Evolutionary conservation across 208 protist genomes (phyloP), one percentile per base, ranked within the genome.

Genomic region (Crithidia sp.): DNA sequence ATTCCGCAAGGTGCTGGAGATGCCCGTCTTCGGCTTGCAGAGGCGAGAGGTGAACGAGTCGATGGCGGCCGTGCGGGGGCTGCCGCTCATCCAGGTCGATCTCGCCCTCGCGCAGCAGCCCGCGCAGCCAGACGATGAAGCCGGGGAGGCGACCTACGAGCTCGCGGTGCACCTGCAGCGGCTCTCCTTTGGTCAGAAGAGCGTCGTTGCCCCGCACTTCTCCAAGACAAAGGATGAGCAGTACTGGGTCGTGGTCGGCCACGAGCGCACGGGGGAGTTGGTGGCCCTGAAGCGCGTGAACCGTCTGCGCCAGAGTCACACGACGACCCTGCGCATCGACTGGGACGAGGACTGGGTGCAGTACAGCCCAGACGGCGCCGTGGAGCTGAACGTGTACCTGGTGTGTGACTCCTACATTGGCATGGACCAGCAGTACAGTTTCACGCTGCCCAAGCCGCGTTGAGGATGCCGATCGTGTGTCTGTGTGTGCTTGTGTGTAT

Each of bases 381-480:
- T 91, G 17, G 76, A 83, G 28, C 83, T 96, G 63, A 83, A 78
- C 49, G 67, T 97, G 19, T 96, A 95, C 73, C 68, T 98, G 10
- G 78, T 98, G 17, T 97, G 89, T 67, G 96, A 98, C 74, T 91
- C 89, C 1, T 98, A 96, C 80, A 72, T 97, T 44, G 96, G 96
- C 44, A 84, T 98, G 70, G 96, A 98, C 65, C 90, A 97, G 79
- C 88, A 96, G 67, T 89, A 90, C 72, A 79, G 66, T 56, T 94
- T 98, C 56, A 74, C 57, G 12, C 77, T 97, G 41, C 82, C 86
- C 12, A 37, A 58, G 43, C 84, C 88, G 5, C 39, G 52, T 10
- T 72, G 50, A 70, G 13, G 43, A 28, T 28, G 28, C 28, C 28
- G 28, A 28, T 28, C 28, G 28, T 28, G 28, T 28, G 28, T 28